These are phyloP conservation scores for Huntiella omanensis DNA, from an alignment of 2,329 filamentous ascomycete species.

Conservation along the genomic window DNA sequence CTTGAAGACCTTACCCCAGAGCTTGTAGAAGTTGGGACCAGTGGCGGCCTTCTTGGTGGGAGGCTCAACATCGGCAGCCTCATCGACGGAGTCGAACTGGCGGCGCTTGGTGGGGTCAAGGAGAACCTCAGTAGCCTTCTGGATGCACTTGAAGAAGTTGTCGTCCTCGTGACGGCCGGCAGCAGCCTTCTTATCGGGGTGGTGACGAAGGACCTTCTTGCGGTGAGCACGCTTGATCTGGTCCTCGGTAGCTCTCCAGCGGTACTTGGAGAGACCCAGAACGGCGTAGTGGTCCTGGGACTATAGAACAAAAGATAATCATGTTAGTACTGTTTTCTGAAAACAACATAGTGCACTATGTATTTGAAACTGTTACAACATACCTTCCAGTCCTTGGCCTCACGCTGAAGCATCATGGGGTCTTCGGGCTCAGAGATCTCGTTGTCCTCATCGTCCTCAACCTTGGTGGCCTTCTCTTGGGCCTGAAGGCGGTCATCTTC, in stretches of 20 bases:
- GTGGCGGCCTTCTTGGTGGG: constrained; percentile 78
- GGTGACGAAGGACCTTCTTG: constrained; percentile 98
- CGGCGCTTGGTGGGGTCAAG: constrained; percentile 80
- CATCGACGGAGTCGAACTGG: constrained; percentile 93
- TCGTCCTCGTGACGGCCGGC: constrained; percentile 77
- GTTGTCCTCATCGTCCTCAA: constrained; percentile 74
- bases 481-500: constrained; percentile 97
- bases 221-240: constrained; percentile 98
- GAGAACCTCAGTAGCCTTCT: constrained; percentile 89
- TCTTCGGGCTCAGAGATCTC: constrained; percentile 92
- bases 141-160: constrained; percentile 99
- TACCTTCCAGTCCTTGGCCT: constrained; percentile 99
- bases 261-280: constrained; percentile 79
- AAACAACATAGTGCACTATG: too few species aligned
- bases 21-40: constrained; percentile 86
- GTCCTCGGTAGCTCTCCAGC: constrained; percentile 82
- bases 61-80: constrained; percentile 78
- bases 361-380: constrained; percentile 13
- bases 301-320: constrained; percentile 23
- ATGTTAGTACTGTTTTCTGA: background rate
- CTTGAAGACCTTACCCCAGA: constrained; percentile 77
- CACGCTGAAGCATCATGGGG: constrained; percentile 71
- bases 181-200: constrained; percentile 97
- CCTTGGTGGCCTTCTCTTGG: constrained; percentile 84
- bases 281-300: constrained; percentile 96